Evolutionary conservation across 31 red algal genomes (phyloP), one percentile per base, ranked within the genome.

Genomic region (Porphyra umbilicalis): DNA sequence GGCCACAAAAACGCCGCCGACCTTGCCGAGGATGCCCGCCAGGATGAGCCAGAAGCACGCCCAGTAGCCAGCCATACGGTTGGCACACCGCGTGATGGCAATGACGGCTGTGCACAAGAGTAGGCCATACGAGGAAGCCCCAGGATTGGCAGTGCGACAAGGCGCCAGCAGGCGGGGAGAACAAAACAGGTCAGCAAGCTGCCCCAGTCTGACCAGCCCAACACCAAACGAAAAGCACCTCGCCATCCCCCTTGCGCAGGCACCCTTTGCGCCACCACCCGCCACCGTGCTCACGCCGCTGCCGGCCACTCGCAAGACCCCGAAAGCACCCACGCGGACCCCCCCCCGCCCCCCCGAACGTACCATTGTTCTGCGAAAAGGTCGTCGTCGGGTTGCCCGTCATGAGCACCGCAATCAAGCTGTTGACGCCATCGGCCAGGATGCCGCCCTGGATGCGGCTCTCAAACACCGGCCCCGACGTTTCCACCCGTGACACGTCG

Each of bases 281-380:
- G 87, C 81, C n/a, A n/a, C n/a, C n/a, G n/a, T n/a, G n/a, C n/a
- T n/a, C n/a, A n/a, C n/a, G n/a, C n/a, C n/a, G n/a, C n/a, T n/a
- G n/a, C n/a, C n/a, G n/a, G n/a, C n/a, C n/a, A n/a, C n/a, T n/a
- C n/a, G n/a, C n/a, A n/a, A n/a, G n/a, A n/a, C n/a, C n/a, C n/a
- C n/a, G n/a, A n/a, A n/a, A n/a, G n/a, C n/a, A n/a, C n/a, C n/a
- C n/a, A n/a, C n/a, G n/a, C n/a, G n/a, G n/a, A n/a, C n/a, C n/a
- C n/a, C n/a, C n/a, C n/a, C n/a, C n/a, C n/a, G n/a, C n/a, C n/a
- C n/a, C n/a, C n/a, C n/a, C n/a, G n/a, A n/a, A n/a, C n/a, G n/a
- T n/a, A n/a, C n/a, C n/a, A 57, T 93, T 93, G 85, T 93, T 93
- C 77, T 93, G 86, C 10, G 86, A 85, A 80, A 93, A 93, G 10